Base-by-base conservation (phyloP, 78 protist species). In the Dictyostelium firmibasis region DNA sequence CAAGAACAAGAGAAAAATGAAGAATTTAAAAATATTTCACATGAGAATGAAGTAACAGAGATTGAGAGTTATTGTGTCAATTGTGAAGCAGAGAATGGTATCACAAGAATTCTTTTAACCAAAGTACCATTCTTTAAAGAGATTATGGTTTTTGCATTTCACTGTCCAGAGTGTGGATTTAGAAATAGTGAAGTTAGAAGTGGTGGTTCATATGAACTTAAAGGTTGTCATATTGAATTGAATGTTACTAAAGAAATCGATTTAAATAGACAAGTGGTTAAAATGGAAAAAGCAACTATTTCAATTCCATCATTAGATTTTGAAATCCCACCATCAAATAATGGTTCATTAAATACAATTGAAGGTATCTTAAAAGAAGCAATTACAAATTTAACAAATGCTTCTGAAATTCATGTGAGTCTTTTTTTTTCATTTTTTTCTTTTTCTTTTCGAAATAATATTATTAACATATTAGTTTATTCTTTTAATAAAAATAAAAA, bases 101-200 rank as follows among this genome's bases (percentile, higher is more conserved):
- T 50, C 35, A 98, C 99, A 7, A 70, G 97, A 8, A 27, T 98
- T 50, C 96, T 98, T 10, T 50, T 97, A 27, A 96, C 97, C 4
- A 43, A 77, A 27, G 95, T 98, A 2, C 99, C 99, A 50, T 86
- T 86, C 91, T 98, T 98, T 96, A 47, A 81, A 20, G 99, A 98
- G 62, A 92, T 98, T 60, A 89, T 98, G 31, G n/a, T 98, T 4
- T 88, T 91, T 94, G 82, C 98, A 11, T 98, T 98, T 84, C 43
- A 89, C 8, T 98, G 99, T 69, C 98, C 97, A 23, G 98, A 98
- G 83, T 98, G 99, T 81, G 95, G 92, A 27, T 97, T 81, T 62
- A 85, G 91, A 25, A 47, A 18, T 67, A 77, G 64, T 33, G 98
- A 97, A 64, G 69, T 98, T 16, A 97, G 97, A 82, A 25, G 74